phyloP scores from a whole-genome alignment of 192 early-diverging fungal species.

The Backusella australiensis region DNA sequence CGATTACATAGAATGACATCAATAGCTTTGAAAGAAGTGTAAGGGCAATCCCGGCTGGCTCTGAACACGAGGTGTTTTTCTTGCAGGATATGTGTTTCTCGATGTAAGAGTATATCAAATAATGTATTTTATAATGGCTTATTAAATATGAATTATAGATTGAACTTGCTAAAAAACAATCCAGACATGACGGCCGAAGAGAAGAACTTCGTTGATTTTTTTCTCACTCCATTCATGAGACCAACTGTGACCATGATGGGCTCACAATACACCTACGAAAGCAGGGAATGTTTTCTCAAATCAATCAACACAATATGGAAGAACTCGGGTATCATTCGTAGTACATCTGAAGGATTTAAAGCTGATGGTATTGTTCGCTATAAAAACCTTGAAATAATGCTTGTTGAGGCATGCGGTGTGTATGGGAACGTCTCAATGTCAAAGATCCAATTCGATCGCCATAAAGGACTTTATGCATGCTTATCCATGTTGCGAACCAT shows the following conservation, averaged over 20 bases:
- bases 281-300: background rate
- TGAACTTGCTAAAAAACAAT: background rate
- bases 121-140: background rate
- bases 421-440: background rate
- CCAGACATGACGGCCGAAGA: background rate
- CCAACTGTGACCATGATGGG: background rate
- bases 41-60: background rate
- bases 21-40: background rate
- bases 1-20: background rate
- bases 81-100: background rate
- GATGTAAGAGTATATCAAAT: background rate
- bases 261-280: background rate
- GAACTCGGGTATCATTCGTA: background rate
- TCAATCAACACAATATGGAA: background rate
- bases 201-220: background rate
- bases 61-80: background rate
- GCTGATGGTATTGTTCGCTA: background rate
- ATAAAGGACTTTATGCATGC: background rate
- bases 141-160: background rate
- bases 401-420: background rate
- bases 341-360: background rate
- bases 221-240: background rate
- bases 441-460: background rate
- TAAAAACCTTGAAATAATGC: background rate
- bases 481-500: background rate